Conservation (phyloP, 2,329 filamentous ascomycete species). For the Mycosphaerella sp. region DNA sequence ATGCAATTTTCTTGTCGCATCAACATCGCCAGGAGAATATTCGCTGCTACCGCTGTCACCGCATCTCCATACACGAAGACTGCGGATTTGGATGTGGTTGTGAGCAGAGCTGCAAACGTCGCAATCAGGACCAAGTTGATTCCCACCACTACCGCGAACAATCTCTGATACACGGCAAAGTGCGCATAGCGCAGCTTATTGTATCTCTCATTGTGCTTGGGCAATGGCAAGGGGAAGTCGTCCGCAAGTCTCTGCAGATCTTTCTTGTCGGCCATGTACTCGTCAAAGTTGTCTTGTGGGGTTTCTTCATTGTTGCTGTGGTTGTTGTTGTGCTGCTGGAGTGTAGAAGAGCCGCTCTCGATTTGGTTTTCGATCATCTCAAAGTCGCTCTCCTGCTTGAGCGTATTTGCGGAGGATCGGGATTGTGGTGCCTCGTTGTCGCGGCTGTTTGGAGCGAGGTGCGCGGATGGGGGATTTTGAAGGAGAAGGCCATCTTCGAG, state of each 20-base stretch:
- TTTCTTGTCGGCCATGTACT: conserved; percentile 22
- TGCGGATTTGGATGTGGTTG: too few relatives aligned
- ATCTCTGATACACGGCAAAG: conserved; percentile 29
- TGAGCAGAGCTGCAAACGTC: neutral
- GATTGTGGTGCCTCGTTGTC: neutral
- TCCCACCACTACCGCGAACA: conserved; percentile 27
- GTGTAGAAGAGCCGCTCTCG: neutral
- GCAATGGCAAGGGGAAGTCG: conserved; percentile 21
- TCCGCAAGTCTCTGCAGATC: conserved; percentile 20
- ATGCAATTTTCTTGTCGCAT: conserved; percentile 38
- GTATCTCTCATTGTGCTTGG: conserved; percentile 17
- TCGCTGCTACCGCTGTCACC: conserved; percentile 32
- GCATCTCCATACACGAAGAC: conserved; percentile 24
- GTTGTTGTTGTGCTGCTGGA: neutral
- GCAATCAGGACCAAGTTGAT: conserved; percentile 26
- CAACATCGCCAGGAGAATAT: conserved; percentile 33
- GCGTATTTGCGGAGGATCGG: neutral
- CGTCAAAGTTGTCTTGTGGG: conserved; percentile 2
- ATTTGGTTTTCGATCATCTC: neutral
- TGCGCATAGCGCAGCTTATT: conserved; percentile 28
- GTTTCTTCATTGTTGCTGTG: too few relatives aligned
- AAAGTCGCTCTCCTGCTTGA: neutral
- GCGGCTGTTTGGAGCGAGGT: neutral
- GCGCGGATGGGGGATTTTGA: neutral
- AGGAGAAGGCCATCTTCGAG: conserved; percentile 1